Base-by-base conservation (phyloP, 306 rosid genomes). In the Canavalia gladiata region DNA sequence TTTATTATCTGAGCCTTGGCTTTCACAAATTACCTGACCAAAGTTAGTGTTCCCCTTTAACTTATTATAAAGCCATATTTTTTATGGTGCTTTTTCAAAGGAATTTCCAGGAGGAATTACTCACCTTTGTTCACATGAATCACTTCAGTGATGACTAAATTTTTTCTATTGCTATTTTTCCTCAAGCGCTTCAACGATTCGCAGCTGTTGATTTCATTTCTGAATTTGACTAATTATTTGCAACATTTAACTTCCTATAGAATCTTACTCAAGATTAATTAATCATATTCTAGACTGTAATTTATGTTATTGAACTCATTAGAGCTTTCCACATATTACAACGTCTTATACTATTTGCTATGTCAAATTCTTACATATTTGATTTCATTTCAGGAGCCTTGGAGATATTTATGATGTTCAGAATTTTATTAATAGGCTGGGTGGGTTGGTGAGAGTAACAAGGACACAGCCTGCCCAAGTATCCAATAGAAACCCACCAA, bases 391-490 rank as follows among this genome's bases (percentile, higher is more conserved):
- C 51, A 87, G 90, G 84, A 68, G 63, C 42, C 72, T 87, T 1
- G 87, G 84, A 67, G 90, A 84, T 7, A 68, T 84, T 13, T 87
- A 87, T 77, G 87, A 84, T 81, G 82, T 81, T 45, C 35, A 77
- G 9, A 68, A 59, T 35, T 45, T 81, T 62, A 4, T 77, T 2
- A 74, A 67, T 30, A 78, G 25, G 47, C 67, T 87, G 11, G 46
- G 77, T 67, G 82, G 80, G 41, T 34, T 84, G 45, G 86, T 87
- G 68, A 77, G 52, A 68, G 84, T 87, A 42, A 77, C 86, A 84
- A 77, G 11, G 57, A 46, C 74, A 72, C 73, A 9, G 1, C 82
- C 87, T 58, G 58, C 86, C 11, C 70, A 68, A 1, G 41, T 49
- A 13, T 37, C 68, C 43, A 77, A 60, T 1, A 37, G 60, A 63